Base-by-base conservation (phyloP, 2,329 filamentous ascomycete genomes). In the Niveomyces coronatus region DNA sequence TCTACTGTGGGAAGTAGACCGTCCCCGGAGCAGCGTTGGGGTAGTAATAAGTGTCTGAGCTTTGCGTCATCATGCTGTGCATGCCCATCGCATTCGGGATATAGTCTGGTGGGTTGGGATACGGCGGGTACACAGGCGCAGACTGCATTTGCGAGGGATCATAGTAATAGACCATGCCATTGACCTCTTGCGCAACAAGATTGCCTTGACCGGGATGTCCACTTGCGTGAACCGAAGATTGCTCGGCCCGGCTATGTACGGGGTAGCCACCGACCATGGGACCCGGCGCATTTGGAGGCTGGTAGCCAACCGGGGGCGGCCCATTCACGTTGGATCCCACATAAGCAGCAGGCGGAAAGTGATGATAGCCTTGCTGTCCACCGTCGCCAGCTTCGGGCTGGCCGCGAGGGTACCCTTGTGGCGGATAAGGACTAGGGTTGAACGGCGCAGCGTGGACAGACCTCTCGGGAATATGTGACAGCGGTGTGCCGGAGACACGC, bases 121-220 rank as follows among this genome's bases (percentile, higher is more conserved):
- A 73, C 1, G 61, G 41, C 20, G 65, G 62, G 46, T 73, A 75
- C 15, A 56, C 50, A 34, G 63, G 55, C 45, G 74, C 64, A 1
- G 71, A 63, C 18, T 75, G 65, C 33, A 88, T 64, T 53, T 87
- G 81, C n/a, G 79, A 71, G 7, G 85, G 72, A 53, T 94, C 84
- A 51, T 87, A 88, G 56, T 94, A 98, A 59, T 94, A 96, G 1
- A 94, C 87, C 74, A 93, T 96, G 44, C 91, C 91, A 49, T 94
- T 94, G 46, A 81, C 79, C 63, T 96, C 89, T 57, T 95, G 88
- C 0, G 86, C 85, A 33, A 82, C 73, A 29, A 77, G 29, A 16
- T 32, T 57, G 45, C 67, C 73, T 9, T 19, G 14, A 11, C 20
- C 35, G 14, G 65, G 52, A 20, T 54, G 52, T 20, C 51, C 52